Conservation (phyloP, 2,329 filamentous ascomycete genomes). For the Neofusicoccum laricinum region DNA sequence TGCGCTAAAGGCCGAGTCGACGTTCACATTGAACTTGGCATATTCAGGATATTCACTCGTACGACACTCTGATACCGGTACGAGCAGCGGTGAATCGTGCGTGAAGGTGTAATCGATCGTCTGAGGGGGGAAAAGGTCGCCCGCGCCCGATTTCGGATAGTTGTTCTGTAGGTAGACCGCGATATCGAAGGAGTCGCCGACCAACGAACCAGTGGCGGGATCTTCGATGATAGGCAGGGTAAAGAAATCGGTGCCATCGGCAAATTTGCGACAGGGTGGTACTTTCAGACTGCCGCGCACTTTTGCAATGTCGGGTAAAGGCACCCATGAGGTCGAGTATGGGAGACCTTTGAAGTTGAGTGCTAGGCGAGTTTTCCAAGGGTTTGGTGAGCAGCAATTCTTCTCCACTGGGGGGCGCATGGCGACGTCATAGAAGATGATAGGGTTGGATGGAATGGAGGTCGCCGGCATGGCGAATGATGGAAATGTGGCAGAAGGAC, state of each 20-base stretch:
- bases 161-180: conserved; percentile 56
- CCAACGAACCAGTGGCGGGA: conserved; percentile 32
- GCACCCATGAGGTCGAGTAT: conserved; percentile 53
- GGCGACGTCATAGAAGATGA: conserved; percentile 51
- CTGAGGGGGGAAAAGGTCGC: conserved; percentile 43
- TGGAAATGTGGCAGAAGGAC: background rate
- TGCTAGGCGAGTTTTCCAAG: conserved; percentile 50
- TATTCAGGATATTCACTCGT: conserved; percentile 23
- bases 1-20: conserved; percentile 55
- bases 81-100: conserved; percentile 25
- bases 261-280: conserved; percentile 52
- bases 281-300: conserved; percentile 48
- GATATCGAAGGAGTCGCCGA: conserved; percentile 67
- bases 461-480: conserved; percentile 5
- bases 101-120: conserved; percentile 44
- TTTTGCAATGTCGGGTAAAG: conserved; percentile 50
- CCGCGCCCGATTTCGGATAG: conserved; percentile 45
- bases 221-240: conserved; percentile 60
- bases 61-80: conserved; percentile 25
- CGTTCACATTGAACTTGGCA: conserved; percentile 50
- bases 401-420: conserved; percentile 30
- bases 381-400: conserved; percentile 48
- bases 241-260: conserved; percentile 57
- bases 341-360: conserved; percentile 50
- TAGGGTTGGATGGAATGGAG: conserved; percentile 27